These are phyloP conservation scores for Monosporascus cannonballus DNA, from an alignment of 2,329 filamentous ascomycete species.

Conservation along the genomic window DNA sequence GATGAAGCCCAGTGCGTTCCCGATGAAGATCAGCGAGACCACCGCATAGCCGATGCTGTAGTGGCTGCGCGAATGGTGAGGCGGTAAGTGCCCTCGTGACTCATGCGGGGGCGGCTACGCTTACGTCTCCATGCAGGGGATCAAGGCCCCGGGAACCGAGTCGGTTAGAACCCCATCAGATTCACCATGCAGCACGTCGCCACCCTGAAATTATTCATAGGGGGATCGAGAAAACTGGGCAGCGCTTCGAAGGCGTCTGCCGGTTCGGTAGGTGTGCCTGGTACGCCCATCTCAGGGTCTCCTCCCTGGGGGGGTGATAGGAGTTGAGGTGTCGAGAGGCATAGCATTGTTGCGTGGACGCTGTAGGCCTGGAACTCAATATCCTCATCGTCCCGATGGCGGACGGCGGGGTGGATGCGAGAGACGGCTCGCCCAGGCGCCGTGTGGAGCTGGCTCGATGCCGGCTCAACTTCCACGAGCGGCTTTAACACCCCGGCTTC, in stretches of 20 bases:
- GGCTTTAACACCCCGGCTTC: not conserved
- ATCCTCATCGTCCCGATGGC: slow-evolving; percentile 19
- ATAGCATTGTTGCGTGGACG: slow-evolving; percentile 3
- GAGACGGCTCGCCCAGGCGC: slow-evolving; percentile 28
- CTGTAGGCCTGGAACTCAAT: slow-evolving; percentile 14
- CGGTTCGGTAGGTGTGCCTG: slow-evolving; percentile 12
- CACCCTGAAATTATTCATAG: slow-evolving; percentile 67
- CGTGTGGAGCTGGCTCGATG: slow-evolving; percentile 20
- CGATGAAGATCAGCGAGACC: slow-evolving; percentile 77
- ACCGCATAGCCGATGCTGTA: slow-evolving; percentile 72
- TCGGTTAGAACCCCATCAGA: slow-evolving; percentile 70
- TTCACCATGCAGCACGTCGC: slow-evolving; percentile 58
- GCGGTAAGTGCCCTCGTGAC: not conserved
- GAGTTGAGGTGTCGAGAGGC: slow-evolving; percentile 2
- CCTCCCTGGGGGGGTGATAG: slow-evolving; percentile 10
- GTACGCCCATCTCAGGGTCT: slow-evolving; percentile 19
- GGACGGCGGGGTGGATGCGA: slow-evolving; percentile 33
- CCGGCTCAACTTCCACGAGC: not conserved
- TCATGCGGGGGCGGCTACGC: slow-evolving; percentile 6
- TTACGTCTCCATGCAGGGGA: slow-evolving; percentile 70
- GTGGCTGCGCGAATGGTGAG: slow-evolving; percentile 32
- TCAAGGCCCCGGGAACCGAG: slow-evolving; percentile 67
- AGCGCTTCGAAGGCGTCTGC: slow-evolving; percentile 14
- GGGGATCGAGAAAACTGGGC: slow-evolving; percentile 46
- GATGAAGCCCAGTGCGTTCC: slow-evolving; percentile 73